Evolutionary conservation across 305 asterid genomes (phyloP).

Genomic region (Solanum hybrid): DNA sequence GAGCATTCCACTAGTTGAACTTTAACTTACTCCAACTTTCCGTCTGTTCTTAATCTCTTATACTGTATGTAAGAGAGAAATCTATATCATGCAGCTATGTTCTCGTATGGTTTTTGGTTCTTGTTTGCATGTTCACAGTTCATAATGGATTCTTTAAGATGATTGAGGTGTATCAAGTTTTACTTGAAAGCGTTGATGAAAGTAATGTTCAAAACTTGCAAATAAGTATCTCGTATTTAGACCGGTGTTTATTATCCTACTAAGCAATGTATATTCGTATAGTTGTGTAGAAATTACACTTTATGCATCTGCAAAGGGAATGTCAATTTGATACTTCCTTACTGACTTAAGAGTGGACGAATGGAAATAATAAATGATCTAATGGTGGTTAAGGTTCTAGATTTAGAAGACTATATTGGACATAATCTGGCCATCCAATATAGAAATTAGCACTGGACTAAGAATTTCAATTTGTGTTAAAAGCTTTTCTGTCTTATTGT

Average conservation of each 20-base stretch:
- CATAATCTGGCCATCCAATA: not conserved
- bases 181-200: not conserved
- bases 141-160: not conserved
- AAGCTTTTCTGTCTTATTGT: not conserved
- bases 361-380: not conserved
- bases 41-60: not conserved
- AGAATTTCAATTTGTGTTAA: not conserved
- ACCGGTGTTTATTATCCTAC: not conserved
- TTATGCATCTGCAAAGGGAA: not conserved
- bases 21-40: not conserved
- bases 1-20: not conserved
- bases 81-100: not conserved
- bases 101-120: not conserved
- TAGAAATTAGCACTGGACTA: not conserved
- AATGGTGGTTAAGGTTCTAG: not conserved
- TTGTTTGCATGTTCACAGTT: not conserved
- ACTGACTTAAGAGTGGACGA: not conserved
- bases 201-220: not conserved
- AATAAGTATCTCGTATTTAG: not conserved
- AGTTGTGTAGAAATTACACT: not conserved
- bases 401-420: not conserved
- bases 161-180: not conserved
- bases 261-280: not conserved
- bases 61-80: not conserved
- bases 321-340: not conserved